Evolutionary conservation across 75 land plant genomes (phyloP), one percentile per base, ranked within the genome.

Genomic region (Sequoiadendron giganteum): DNA sequence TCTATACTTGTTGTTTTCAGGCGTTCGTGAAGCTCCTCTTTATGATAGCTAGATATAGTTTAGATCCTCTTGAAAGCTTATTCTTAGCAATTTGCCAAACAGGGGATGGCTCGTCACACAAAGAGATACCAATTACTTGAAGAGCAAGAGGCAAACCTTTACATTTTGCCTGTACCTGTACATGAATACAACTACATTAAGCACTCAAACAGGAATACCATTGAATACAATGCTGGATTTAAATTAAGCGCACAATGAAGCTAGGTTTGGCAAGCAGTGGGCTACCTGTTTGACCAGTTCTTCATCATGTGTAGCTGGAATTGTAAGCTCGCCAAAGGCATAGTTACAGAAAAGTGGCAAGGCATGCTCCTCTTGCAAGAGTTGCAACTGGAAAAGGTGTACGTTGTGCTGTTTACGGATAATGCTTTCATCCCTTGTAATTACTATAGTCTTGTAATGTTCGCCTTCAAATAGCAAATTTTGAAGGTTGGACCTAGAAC

Each of bases 281-380:
- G 34, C 32, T 81, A 81, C 83, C 83, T 81, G 49, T 81, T 81
- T 45, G 47, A 81, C 83, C 43, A 81, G 83, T 42, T 81, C 49
- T 81, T 81, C 48, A 42, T 81, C 49, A 9, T 81, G 48, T 43
- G 83, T 25, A 21, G 7, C 19, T 6, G 83, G 83, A 80, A 80
- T 43, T 10, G 83, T 40, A 80, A 25, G 83, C 47, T 80, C 10
- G 19, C 48, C 48, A 42, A 80, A 80, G 48, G 83, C 83, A 43
- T 45, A 9, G 47, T 36, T 1, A 7, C 83, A 42, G 28, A 80
- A 80, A 80, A 80, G 83, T 19, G 48, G 25, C n/a, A 80, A 2
- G 83, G 83, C 83, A 21, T 80, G n/a, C 4, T 40, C 48, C 47
- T 42, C 45, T 21, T 39, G 83, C 48, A 80, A 40, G 11, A 21